Evolutionary conservation across 371 early-diverging fungal species (phyloP).

Genomic region (Mortierella sp.): DNA sequence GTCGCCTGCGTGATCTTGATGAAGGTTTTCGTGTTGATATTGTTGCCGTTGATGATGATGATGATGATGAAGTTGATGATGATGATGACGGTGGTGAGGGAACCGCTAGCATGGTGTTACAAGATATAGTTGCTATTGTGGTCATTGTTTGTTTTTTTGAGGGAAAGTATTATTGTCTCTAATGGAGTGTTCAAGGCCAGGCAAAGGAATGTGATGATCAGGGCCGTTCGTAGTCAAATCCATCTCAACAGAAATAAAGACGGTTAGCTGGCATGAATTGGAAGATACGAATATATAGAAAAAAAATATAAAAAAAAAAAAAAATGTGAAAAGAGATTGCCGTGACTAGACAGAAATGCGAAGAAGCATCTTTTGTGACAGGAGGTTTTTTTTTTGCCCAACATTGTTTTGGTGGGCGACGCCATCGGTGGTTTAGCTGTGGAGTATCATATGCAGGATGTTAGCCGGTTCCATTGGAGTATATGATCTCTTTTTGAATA

Average conservation of each 20-base stretch:
- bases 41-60: not conserved
- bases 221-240: not conserved
- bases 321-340: not conserved
- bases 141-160: constrained; percentile 1
- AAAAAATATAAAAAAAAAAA: no score
- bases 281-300: no score
- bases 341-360: not conserved
- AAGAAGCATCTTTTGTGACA: no score
- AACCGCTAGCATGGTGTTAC: not conserved
- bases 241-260: constrained; percentile 5
- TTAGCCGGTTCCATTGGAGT: not conserved
- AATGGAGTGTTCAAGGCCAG: not conserved
- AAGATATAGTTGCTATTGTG: not conserved
- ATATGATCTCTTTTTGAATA: not conserved
- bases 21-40: not conserved
- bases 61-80: no score
- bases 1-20: constrained; percentile 10
- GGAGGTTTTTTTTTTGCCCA: no score
- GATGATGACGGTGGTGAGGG: not conserved
- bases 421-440: not conserved
- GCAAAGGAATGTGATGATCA: not conserved
- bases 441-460: no score
- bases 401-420: no score
- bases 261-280: not conserved
- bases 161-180: not conserved